Evolutionary conservation across 352 stramenopile genomes (phyloP), one percentile per base, ranked within the genome.

Genomic region (Thraustochytrium sp.): DNA sequence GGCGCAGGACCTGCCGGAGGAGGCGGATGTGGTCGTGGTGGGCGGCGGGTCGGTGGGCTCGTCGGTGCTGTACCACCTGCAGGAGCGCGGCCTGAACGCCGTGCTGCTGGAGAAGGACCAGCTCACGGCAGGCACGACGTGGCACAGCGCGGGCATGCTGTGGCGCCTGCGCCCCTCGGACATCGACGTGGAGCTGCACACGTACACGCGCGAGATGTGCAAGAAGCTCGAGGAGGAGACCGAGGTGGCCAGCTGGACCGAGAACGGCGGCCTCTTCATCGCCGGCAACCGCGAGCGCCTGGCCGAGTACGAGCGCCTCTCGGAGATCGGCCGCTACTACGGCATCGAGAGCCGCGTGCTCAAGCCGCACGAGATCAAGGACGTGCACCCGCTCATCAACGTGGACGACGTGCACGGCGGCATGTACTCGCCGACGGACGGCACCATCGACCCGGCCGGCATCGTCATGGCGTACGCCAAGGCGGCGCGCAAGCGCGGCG

Each of bases 91-190:
- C 38, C 42, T 85, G 37, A 85, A 87, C 62, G 84, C 78, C 5
- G 78, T 87, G 13, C 78, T 94, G 3, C 82, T 93, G 40, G 90
- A 94, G 82, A 84, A 87, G 62, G 74, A 90, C 73, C 53, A 86
- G 49, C 65, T 94, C 59, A 94, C 90, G 2, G 86, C 84, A 29
- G 90, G 90, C 26, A 93, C 90, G 42, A 94, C 90, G 13, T 94
- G 90, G 90, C 90, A 93, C 74, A 86, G 83, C 40, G 84, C 84
- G 2, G 76, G 84, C 13, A 56, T 85, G 21, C 84, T 85, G 1
- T 87, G 84, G 84, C 84, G 84, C 16, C 62, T 85, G 5, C 84
- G 84, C 0, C 84, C 84, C 5, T 86, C 76, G 18, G 76, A 86
- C 51, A 85, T 86, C 56, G 84, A 86, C 46, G 84, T 86, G 26